Conservation (phyloP, 306 rosid species). For the Trifolium subterraneum region DNA sequence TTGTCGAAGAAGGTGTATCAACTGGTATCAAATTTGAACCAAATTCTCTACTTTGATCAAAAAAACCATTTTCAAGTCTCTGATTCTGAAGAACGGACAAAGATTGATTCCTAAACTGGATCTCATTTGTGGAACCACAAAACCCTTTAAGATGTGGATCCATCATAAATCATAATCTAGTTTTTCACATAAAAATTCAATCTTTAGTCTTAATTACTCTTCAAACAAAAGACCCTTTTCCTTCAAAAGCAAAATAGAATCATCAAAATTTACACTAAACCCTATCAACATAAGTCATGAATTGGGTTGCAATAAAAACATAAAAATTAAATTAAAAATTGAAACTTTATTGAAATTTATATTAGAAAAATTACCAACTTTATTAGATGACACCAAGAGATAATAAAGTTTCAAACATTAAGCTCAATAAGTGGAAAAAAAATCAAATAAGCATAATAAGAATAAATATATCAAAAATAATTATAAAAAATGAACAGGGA, state of each 20-base stretch:
- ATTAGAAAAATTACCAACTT: not conserved
- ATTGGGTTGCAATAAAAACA: conserved; percentile 6
- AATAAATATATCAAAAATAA: not conserved
- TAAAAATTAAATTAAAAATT: not conserved
- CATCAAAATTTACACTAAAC: conserved; percentile 33
- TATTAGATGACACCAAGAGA: not conserved
- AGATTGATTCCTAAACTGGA: conserved; percentile 54
- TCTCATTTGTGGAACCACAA: conserved; percentile 52
- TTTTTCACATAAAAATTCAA: conserved; percentile 32
- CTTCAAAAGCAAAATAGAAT: conserved; percentile 44
- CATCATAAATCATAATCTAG: conserved; percentile 49
- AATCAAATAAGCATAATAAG: not conserved
- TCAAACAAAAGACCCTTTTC: conserved; percentile 32
- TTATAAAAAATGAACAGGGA: not conserved
- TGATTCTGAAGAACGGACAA: conserved; percentile 53
- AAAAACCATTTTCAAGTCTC: conserved; percentile 46
- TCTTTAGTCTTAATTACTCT: conserved; percentile 38
- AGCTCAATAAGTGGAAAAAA: conserved; percentile 9
- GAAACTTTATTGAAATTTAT: conserved; percentile 4
- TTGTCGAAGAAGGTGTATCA: conserved; percentile 46
- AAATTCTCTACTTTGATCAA: conserved; percentile 51
- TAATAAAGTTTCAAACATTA: not conserved
- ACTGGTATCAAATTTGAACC: conserved; percentile 46
- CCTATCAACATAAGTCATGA: conserved; percentile 37
- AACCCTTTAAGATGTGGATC: conserved; percentile 54